Evolutionary conservation across 192 early-diverging fungal species (phyloP).

Genomic region (Coemansia biformis): DNA sequence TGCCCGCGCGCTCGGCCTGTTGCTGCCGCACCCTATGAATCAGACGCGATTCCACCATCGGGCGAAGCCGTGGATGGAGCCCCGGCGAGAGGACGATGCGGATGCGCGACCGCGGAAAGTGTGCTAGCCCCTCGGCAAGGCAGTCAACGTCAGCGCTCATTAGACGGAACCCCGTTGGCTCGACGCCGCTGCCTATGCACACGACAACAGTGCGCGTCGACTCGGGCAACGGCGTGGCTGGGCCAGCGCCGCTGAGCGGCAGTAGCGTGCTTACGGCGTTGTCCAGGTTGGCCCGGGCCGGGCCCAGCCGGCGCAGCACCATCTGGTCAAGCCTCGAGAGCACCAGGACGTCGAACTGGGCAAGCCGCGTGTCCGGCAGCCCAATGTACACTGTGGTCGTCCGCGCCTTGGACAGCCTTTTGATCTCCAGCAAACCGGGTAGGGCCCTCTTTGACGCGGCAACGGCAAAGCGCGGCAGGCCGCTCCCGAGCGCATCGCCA

Average conservation of each 20-base stretch:
- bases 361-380: constrained; percentile 19
- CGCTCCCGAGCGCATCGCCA: constrained; percentile 2
- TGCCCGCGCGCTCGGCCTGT: constrained; percentile 1
- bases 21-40: constrained; percentile 10
- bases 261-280: constrained; percentile 33
- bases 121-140: constrained; percentile 22
- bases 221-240: neutral
- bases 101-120: constrained; percentile 7
- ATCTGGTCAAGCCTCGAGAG: constrained; percentile 41
- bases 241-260: constrained; percentile 27
- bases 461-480: constrained; percentile 32
- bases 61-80: constrained; percentile 14
- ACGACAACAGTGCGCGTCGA: constrained; percentile 15
- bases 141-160: constrained; percentile 17
- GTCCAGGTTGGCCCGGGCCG: constrained; percentile 39
- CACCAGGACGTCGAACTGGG: constrained; percentile 31
- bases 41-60: constrained; percentile 18
- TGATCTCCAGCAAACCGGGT: constrained; percentile 30
- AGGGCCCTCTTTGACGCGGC: constrained; percentile 21
- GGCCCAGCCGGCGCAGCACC: constrained; percentile 29
- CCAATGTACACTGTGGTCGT: constrained; percentile 27
- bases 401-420: constrained; percentile 8
- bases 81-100: constrained; percentile 20
- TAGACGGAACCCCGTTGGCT: constrained; percentile 31
- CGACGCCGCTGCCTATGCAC: constrained; percentile 40